Percentiles rank a stretch among this genome's conserved stretches.
Evolutionary conservation across 345 rosid genomes (phyloP).

Genomic region (Mangifera indica): DNA sequence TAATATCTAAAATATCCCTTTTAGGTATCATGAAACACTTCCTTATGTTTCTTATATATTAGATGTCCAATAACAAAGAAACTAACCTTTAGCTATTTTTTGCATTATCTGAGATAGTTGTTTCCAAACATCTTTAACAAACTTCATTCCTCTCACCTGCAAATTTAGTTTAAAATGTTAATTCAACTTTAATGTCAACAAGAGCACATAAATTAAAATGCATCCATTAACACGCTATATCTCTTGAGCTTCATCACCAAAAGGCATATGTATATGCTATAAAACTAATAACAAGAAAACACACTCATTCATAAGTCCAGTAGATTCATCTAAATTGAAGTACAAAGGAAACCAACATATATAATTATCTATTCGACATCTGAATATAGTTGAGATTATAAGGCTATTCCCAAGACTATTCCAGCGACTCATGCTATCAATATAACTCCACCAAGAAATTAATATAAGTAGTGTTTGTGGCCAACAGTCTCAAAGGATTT

Average conservation of each 20-base stretch:
- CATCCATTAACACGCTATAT: background rate
- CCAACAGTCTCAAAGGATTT: background rate
- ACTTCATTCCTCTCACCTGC: slow-evolving; percentile 91
- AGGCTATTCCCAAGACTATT: background rate
- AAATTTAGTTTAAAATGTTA: slow-evolving; percentile 12
- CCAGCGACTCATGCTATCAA: background rate
- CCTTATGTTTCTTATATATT: slow-evolving; percentile 4
- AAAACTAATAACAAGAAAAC: background rate
- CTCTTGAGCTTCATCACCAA: background rate
- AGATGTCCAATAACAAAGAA: slow-evolving; percentile 18
- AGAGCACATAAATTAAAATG: slow-evolving; percentile 3
- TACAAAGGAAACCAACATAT: slow-evolving; percentile 1
- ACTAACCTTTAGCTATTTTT: slow-evolving; percentile 75
- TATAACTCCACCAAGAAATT: background rate
- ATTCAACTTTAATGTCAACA: slow-evolving; percentile 2
- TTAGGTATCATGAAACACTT: background rate
- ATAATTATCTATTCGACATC: background rate
- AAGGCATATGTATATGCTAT: background rate
- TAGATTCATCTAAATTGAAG: background rate
- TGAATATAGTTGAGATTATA: background rate
- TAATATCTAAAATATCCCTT: background rate
- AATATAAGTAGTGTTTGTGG: background rate
- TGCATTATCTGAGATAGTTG: slow-evolving; percentile 91
- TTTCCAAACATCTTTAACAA: slow-evolving; percentile 85
- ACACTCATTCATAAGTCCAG: slow-evolving; percentile 2